Evolutionary conservation across 371 early-diverging fungal genomes (phyloP).

Genomic region (Blyttiomyces sp.): DNA sequence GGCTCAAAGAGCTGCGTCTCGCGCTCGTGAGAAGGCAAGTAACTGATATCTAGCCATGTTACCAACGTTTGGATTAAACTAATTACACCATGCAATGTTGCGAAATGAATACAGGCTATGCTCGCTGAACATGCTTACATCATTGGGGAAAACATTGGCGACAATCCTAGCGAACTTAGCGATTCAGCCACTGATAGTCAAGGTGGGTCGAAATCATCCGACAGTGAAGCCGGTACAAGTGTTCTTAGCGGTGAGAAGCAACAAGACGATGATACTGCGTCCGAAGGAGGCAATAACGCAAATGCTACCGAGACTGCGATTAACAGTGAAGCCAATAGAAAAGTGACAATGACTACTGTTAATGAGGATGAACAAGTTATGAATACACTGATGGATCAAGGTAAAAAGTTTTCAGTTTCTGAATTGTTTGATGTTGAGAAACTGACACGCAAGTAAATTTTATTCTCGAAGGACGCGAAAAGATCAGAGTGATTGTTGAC

Average conservation of each 20-base stretch:
- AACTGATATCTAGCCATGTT: background rate
- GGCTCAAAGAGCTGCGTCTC: slow-evolving; percentile 10
- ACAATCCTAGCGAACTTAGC: too few relatives aligned
- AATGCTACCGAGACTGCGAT: background rate
- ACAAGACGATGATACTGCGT: too few relatives aligned
- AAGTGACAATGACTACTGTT: background rate
- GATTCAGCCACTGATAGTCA: too few relatives aligned
- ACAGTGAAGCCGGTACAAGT: too few relatives aligned
- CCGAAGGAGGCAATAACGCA: too few relatives aligned
- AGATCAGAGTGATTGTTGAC: slow-evolving; percentile 1
- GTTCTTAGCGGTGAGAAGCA: too few relatives aligned
- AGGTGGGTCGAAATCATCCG: too few relatives aligned
- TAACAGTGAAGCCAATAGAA: background rate
- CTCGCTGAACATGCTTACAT: background rate
- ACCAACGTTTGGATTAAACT: background rate
- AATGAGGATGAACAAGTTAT: background rate
- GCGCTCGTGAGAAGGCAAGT: slow-evolving; percentile 18
- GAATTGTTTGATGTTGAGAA: background rate
- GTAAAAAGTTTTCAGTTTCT: too few relatives aligned
- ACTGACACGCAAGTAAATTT: too few relatives aligned
- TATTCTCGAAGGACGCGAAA: slow-evolving; percentile 15
- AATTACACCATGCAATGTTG: background rate
- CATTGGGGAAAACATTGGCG: too few relatives aligned
- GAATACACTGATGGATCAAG: background rate
- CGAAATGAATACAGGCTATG: background rate